phyloP scores from a whole-genome alignment of 192 early-diverging fungal genomes.

The Backusella circina region DNA sequence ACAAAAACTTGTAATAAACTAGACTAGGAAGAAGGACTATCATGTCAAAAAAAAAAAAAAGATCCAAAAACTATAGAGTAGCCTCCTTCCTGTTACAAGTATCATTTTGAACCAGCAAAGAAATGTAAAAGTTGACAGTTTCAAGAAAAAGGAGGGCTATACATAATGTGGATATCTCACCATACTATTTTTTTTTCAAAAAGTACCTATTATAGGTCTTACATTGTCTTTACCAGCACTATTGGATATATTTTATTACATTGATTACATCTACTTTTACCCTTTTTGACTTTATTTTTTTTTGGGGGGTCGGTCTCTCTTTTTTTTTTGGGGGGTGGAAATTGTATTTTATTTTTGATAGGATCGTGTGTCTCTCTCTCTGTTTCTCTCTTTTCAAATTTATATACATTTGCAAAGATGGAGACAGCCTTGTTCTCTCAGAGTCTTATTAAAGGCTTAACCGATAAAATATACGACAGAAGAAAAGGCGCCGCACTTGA shows the following conservation, averaged over 20 bases:
- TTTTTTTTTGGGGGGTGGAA: neutral
- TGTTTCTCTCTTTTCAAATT: neutral
- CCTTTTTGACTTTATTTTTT: neutral
- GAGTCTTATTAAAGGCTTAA: slow-evolving; percentile 65
- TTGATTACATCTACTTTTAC: neutral
- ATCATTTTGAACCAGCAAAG: no score
- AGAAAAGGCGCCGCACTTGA: slow-evolving; percentile 89
- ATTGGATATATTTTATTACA: neutral
- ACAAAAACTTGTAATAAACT: no score
- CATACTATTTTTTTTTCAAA: no score
- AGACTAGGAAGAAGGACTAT: no score
- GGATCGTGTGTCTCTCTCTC: neutral
- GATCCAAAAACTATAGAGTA: no score
- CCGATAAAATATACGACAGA: slow-evolving; percentile 93
- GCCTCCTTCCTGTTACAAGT: no score
- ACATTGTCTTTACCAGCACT: no score
- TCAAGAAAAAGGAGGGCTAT: no score
- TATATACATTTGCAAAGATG: neutral
- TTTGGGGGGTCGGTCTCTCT: neutral
- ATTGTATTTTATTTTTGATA: neutral
- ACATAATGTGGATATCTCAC: no score
- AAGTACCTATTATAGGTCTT: no score
- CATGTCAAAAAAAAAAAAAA: no score
- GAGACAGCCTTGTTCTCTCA: slow-evolving; percentile 21
- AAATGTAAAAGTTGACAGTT: no score